phyloP scores from a whole-genome alignment of 2,329 filamentous ascomycete species.

The Aspergillus arachidicola region DNA sequence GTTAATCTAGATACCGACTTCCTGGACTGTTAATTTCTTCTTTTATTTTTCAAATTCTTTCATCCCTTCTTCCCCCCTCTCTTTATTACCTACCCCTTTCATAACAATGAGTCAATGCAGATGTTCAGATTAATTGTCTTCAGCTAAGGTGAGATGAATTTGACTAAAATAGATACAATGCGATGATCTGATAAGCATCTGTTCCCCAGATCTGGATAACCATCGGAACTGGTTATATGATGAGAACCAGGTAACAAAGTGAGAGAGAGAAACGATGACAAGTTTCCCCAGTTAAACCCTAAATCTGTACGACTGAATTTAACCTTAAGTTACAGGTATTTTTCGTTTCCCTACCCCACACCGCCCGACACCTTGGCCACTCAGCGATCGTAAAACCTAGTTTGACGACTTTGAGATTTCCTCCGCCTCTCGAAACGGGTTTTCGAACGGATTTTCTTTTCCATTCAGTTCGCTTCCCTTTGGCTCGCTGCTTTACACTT shows the following conservation, averaged over 20 bases:
- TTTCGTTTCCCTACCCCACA: constrained; percentile 7
- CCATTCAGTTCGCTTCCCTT: constrained; percentile 8
- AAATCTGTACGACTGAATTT: neutral
- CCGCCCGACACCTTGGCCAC: constrained; percentile 1
- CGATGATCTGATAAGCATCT: neutral
- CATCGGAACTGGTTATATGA: no score
- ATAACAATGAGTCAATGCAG: neutral
- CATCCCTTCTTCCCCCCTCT: neutral
- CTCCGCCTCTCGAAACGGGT: constrained; percentile 5
- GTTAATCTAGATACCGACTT: neutral
- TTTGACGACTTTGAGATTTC: constrained; percentile 14
- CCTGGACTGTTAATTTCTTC: neutral
- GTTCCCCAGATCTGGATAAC: neutral
- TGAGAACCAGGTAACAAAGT: no score
- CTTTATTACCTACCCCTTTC: neutral
- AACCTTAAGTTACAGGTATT: constrained; percentile 4
- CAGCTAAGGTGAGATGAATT: neutral
- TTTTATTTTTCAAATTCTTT: neutral
- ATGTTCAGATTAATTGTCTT: neutral
- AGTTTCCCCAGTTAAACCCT: neutral
- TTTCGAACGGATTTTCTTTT: constrained; percentile 9
- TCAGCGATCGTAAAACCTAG: neutral
- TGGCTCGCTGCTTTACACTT: constrained; percentile 6
- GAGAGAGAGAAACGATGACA: neutral
- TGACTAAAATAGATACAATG: neutral